phyloP scores from a whole-genome alignment of 2,329 filamentous ascomycete species.

The Xylaria hypoxylon region DNA sequence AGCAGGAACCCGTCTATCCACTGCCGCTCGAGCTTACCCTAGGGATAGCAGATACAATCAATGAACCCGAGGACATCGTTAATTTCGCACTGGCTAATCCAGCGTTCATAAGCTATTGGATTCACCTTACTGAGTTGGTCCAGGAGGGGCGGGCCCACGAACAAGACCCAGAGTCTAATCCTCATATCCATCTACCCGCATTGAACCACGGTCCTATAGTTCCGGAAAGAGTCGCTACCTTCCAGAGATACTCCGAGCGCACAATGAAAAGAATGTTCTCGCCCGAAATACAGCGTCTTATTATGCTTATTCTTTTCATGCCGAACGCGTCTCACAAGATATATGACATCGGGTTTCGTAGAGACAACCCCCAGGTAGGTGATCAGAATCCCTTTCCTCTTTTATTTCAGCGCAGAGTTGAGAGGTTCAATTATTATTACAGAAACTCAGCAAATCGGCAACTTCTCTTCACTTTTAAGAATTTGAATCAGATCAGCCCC shows the following conservation, averaged over 20 bases:
- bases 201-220: not conserved
- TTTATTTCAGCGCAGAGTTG: not conserved
- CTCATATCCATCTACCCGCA: not conserved
- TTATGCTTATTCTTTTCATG: slow-evolving; percentile 18
- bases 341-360: slow-evolving; percentile 4
- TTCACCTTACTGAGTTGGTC: not conserved
- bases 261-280: slow-evolving; percentile 11
- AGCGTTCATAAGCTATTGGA: not conserved
- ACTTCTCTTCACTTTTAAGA: slow-evolving; percentile 8
- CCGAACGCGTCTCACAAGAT: slow-evolving; percentile 11
- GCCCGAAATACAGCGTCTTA: not conserved
- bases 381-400: not conserved
- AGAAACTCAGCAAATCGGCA: not conserved
- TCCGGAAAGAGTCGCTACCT: not conserved
- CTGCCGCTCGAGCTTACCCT: slow-evolving; percentile 10
- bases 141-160: not conserved
- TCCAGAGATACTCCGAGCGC: not conserved
- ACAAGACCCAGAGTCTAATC: slow-evolving; percentile 10
- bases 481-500: slow-evolving; percentile 2
- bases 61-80: not conserved
- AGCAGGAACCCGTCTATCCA: not conserved
- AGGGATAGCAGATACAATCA: not conserved
- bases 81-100: not conserved
- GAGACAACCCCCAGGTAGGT: not conserved
- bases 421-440: slow-evolving; percentile 7